Conservation (phyloP, 2,329 filamentous ascomycete species). For the Domatiomyces globalis region DNA sequence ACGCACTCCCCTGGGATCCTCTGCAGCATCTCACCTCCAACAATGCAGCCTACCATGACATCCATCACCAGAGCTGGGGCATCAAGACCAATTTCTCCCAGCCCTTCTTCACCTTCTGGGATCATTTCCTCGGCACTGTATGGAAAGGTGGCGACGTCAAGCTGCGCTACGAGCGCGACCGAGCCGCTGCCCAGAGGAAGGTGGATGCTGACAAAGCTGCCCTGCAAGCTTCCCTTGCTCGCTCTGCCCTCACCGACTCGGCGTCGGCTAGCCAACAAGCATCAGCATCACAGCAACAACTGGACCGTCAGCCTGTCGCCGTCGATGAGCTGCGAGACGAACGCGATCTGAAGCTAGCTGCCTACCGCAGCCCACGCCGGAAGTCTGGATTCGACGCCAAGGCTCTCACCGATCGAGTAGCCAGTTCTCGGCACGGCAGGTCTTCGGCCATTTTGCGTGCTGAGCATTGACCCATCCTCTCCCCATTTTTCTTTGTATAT, state of each 20-base stretch:
- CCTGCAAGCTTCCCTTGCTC: constrained; percentile 18
- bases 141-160: constrained; percentile 58
- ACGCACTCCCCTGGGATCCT: constrained; percentile 88
- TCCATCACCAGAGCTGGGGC: constrained; percentile 97
- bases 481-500: neutral
- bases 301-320: constrained; percentile 25
- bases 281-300: constrained; percentile 26
- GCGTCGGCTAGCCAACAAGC: constrained; percentile 26
- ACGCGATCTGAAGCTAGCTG: constrained; percentile 17
- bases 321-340: constrained; percentile 30
- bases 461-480: neutral
- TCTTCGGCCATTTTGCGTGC: constrained; percentile 17
- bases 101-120: constrained; percentile 81
- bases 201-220: constrained; percentile 35
- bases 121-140: constrained; percentile 63
- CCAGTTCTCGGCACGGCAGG: constrained; percentile 18
- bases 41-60: constrained; percentile 92
- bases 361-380: constrained; percentile 17
- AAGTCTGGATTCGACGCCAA: constrained; percentile 19
- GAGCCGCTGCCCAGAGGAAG: constrained; percentile 42
- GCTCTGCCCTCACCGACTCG: constrained; percentile 18
- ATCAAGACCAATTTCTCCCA: constrained; percentile 56
- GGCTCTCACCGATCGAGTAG: constrained; percentile 20
- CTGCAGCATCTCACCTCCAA: constrained; percentile 84
- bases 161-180: constrained; percentile 44